Base-by-base conservation (phyloP, 2,329 filamentous ascomycete genomes). In the Rhexocercosporidium sp. region DNA sequence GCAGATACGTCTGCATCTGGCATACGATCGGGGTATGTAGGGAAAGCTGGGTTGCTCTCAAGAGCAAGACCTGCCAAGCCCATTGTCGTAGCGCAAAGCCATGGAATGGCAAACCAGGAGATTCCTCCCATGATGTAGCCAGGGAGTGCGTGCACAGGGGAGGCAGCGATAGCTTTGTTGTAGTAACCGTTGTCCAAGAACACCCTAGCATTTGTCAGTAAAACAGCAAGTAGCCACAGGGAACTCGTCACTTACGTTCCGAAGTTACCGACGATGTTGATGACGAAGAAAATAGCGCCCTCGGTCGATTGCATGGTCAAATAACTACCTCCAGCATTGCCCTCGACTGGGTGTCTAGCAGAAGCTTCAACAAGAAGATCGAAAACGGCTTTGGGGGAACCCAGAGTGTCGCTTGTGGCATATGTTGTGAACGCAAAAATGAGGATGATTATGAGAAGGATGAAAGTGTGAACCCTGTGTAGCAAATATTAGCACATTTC, bases 101-200 rank as follows among this genome's bases (percentile, higher is more conserved):
- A 97, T 0, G 94, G 94, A 62, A 97, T 96, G 0, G 94, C 94
- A 73, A 97, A 97, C 94, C 94, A 97, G 59, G 88, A 90, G 0
- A 97, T 84, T 25, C 94, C 94, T 5, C 94, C 94, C 69, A 76
- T 76, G 59, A 97, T 90, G 76, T 97, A 97, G 20, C 94, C 94
- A 0, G 94, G 94, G 2, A 97, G 86, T 0, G 94, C 94, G 68
- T 95, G 89, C 0, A 95, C 91, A 0, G 93, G 93, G 25, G 89
- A 91, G 0, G 94, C 93, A 7, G 94, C 93, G 74, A 97, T 97
- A 18, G 93, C 94, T 79, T 97, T 97, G 84, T 97, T 96, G 81
- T 94, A 97, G 82, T 96, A 97, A 18, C 91, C 90, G 71, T 94
- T 94, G 76, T 96, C 93, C 53, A 93, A 84, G 82, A 96, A 96